phyloP scores from a whole-genome alignment of 2,329 filamentous ascomycete species.

The Eutypa lata region DNA sequence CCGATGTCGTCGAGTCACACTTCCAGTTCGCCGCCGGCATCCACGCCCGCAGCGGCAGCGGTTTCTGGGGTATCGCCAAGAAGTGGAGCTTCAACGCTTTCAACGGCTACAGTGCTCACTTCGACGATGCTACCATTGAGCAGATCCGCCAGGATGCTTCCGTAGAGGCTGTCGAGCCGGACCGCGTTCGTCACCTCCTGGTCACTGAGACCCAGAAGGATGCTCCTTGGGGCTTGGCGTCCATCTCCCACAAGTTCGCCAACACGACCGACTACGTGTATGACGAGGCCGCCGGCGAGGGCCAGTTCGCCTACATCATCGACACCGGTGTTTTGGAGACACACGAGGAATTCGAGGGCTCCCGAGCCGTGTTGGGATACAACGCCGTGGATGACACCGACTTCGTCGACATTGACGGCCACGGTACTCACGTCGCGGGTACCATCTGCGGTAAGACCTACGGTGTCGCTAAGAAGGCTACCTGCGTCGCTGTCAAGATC shows the following conservation, averaged over 20 bases:
- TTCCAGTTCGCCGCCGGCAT: constrained; percentile 1
- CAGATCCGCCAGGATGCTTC: constrained; percentile 2
- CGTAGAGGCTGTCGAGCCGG: constrained; percentile 27
- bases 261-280: constrained; percentile 20
- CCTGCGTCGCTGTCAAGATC: constrained; percentile 28
- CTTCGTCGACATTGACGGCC: constrained; percentile 19
- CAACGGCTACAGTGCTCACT: constrained; percentile 6
- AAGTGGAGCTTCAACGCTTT: constrained; percentile 1
- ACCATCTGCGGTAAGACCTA: constrained; percentile 26
- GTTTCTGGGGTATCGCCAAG: constrained; percentile 2
- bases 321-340: constrained; percentile 38
- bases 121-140: constrained; percentile 5
- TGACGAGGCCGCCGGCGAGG: constrained; percentile 17
- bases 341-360: constrained; percentile 31
- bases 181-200: constrained; percentile 22
- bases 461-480: constrained; percentile 28
- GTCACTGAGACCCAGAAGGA: constrained; percentile 15
- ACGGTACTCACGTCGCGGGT: constrained; percentile 30
- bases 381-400: constrained; percentile 18
- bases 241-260: constrained; percentile 16
- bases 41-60: constrained; percentile 4
- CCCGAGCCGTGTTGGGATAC: constrained; percentile 23
- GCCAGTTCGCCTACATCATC: constrained; percentile 36
- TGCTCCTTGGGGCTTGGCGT: constrained; percentile 28
- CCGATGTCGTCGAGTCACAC: background rate